A percentile compares a stretch with the other conserved stretches of the same genome.
Evolutionary conservation across 768 basidiomycete species (phyloP).

Genomic region (Russula olivacea): DNA sequence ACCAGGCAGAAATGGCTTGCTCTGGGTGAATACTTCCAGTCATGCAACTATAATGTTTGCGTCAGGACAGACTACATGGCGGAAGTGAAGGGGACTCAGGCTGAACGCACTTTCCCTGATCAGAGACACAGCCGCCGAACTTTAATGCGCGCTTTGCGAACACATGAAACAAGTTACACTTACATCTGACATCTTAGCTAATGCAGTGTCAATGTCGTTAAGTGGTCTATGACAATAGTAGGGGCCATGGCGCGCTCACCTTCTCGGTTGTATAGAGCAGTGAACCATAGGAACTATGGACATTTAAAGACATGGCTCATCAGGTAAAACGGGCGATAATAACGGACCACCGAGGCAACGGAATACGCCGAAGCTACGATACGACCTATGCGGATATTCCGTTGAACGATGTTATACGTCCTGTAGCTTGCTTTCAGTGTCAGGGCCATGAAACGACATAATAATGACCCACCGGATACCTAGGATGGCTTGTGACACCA

Average conservation of each 20-base stretch:
- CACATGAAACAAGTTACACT: background rate
- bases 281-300: constrained; percentile 49
- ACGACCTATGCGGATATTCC: constrained; percentile 39
- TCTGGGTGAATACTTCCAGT: constrained; percentile 30
- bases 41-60: constrained; percentile 41
- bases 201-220: constrained; percentile 15
- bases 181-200: constrained; percentile 9
- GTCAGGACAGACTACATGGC: background rate
- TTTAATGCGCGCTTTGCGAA: background rate
- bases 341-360: constrained; percentile 40
- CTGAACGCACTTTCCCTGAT: constrained; percentile 37
- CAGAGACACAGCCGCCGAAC: background rate
- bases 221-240: background rate
- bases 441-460: background rate
- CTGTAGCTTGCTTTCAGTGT: constrained; percentile 31
- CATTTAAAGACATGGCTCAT: background rate
- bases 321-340: constrained; percentile 25
- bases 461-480: constrained; percentile 44
- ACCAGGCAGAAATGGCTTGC: constrained; percentile 41
- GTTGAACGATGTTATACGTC: constrained; percentile 52
- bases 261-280: constrained; percentile 45
- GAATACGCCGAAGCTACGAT: constrained; percentile 38
- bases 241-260: constrained; percentile 38
- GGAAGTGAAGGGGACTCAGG: background rate
- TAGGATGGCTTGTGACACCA: constrained; percentile 61